Base-by-base conservation (phyloP, 495 filamentous ascomycete genomes). In the Talaromyces ruber region DNA sequence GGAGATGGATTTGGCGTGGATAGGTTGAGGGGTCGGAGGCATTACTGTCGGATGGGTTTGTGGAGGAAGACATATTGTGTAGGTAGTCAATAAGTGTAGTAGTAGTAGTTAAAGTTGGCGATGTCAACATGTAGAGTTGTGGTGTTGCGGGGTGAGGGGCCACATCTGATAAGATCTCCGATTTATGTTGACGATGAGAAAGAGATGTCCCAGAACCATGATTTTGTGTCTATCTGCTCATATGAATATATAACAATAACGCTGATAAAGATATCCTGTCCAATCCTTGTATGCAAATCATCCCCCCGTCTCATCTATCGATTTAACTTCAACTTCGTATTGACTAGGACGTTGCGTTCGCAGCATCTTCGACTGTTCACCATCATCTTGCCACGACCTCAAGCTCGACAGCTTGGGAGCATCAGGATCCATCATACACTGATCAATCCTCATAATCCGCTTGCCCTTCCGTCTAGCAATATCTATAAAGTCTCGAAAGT, bases 381-480 rank as follows among this genome's bases (percentile, higher is more conserved):
- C 6, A n/a, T 52, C 59, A 18, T 14, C 34, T 14, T 39, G 28
- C 28, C 12, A 18, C 2, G 39, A 21, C n/a, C 4, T 14, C 54
- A 57, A 57, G 2, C 14, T 39, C 12, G 34, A 39, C 1, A 39
- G 4, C 34, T 24, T 16, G 21, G 88, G 87, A 56, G 86, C 86
- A 55, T 81, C 75, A 6, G 84, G 85, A 72, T 91, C 89, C 76
- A 83, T 80, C 79, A 92, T 70, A 68, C 89, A 92, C 76, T 91
- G 88, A 69, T 92, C 89, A 53, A 92, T 84, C 21, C 89, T 77
- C 89, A 92, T 91, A 60, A 92, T 71, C 62, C 78, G 73, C 74
- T 88, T 84, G 16, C 88, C 88, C 2, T 79, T 83, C 7, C 66
- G 75, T 76, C 87, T 90, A 34, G 88, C 86, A 43, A 88, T 76